phyloP scores from a whole-genome alignment of 495 filamentous ascomycete species.

The Penicillium canariense region DNA sequence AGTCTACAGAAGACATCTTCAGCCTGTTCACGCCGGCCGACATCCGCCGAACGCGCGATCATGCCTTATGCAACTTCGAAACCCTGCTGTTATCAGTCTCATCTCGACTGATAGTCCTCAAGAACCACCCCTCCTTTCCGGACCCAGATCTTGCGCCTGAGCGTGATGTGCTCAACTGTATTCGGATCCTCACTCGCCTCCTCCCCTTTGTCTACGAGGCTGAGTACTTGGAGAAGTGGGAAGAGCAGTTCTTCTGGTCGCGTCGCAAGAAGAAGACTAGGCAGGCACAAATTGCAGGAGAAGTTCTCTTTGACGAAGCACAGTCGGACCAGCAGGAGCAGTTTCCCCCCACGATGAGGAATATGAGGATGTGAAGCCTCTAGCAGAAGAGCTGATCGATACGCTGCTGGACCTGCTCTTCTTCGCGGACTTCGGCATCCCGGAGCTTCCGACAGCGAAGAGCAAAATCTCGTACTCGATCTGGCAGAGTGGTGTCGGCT shows the following conservation, averaged over 20 bases:
- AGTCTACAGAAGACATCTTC: conserved; percentile 94
- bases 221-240: conserved; percentile 82
- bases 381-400: conserved; percentile 93
- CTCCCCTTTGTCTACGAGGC: conserved; percentile 92
- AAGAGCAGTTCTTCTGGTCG: conserved; percentile 90
- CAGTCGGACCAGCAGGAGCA: conserved; percentile 45
- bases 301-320: conserved; percentile 85
- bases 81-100: conserved; percentile 81
- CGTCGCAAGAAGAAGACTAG: conserved; percentile 62
- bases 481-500: conserved; percentile 97
- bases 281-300: conserved; percentile 52
- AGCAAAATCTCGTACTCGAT: conserved; percentile 89
- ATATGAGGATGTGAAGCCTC: conserved; percentile 79
- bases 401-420: conserved; percentile 87
- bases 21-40: conserved; percentile 92
- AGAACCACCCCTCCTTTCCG: conserved; percentile 87
- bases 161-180: conserved; percentile 86
- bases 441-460: conserved; percentile 60
- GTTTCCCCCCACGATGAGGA: conserved; percentile 51
- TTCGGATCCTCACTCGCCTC: conserved; percentile 85
- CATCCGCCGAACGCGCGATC: conserved; percentile 86
- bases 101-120: conserved; percentile 74
- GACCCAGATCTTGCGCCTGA: conserved; percentile 88
- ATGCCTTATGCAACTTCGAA: conserved; percentile 84
- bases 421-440: conserved; percentile 85